These are phyloP conservation scores for Rhodotorula taiwanensis DNA, from an alignment of 768 basidiomycete genomes.

Conservation along the genomic window DNA sequence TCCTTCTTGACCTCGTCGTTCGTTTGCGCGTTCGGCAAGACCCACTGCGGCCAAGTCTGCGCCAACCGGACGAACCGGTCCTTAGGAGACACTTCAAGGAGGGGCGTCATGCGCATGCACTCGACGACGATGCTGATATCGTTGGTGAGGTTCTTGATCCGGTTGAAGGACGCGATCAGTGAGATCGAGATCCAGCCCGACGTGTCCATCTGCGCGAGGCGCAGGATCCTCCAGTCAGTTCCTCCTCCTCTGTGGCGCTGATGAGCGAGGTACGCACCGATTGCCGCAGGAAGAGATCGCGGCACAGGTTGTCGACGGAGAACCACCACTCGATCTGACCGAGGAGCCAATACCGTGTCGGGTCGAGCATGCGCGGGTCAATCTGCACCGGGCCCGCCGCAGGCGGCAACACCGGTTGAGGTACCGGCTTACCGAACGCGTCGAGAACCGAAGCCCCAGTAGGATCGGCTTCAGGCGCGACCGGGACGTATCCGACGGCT, in stretches of 20 bases:
- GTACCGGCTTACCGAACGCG: constrained; percentile 21
- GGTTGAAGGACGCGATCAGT: constrained; percentile 79
- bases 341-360: constrained; percentile 61
- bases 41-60: constrained; percentile 56
- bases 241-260: not conserved
- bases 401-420: constrained; percentile 7
- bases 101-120: constrained; percentile 58
- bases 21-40: constrained; percentile 57
- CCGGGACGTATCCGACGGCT: constrained; percentile 14
- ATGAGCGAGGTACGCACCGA: constrained; percentile 42
- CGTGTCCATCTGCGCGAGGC: constrained; percentile 72
- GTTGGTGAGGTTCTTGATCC: constrained; percentile 61
- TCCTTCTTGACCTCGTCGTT: constrained; percentile 30
- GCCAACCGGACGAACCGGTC: constrained; percentile 51
- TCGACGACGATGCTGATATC: constrained; percentile 59
- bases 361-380: constrained; percentile 50
- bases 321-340: constrained; percentile 83
- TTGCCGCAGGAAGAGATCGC: constrained; percentile 76
- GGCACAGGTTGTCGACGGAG: constrained; percentile 79
- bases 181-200: constrained; percentile 77
- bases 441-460: constrained; percentile 17
- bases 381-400: constrained; percentile 6
- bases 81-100: constrained; percentile 59
- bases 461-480: constrained; percentile 17
- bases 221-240: not conserved